Evolutionary conservation across 805 yeast genomes (phyloP), one percentile per base, ranked within the genome.

Genomic region (Teunomyces atbi): DNA sequence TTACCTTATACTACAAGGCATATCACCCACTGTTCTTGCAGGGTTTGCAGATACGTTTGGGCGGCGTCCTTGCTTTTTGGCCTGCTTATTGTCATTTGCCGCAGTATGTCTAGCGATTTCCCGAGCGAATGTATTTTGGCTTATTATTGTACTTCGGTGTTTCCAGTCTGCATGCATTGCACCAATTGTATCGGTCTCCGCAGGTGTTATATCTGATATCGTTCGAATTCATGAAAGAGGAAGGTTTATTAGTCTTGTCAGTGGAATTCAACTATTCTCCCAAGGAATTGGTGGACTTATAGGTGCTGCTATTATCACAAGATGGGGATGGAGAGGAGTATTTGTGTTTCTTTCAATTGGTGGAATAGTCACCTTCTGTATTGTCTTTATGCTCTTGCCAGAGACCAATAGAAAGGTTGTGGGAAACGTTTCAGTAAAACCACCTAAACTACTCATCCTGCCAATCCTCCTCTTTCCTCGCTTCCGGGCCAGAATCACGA

Each of bases 91-190:
- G 0, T 66, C 83, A 1, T 89, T 78, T 54, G 65, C 81, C 11
- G 82, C 73, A 4, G 80, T 88, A 1, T 81, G 85, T 60, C 61
- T 86, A 26, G 94, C 86, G 0, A 60, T 90, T 8, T 88, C 95
- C 0, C 69, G 75, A 21, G 66, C 82, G 2, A 66, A 79, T 15
- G 74, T 68, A 1, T 87, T 82, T 58, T 78, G 86, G 66, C 71
- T 81, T 18, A 65, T 89, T 8, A 63, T 86, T 5, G 78, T 84
- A 1, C 64, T 89, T 28, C 68, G 96, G 50, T 80, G 89, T 61
- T 51, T 87, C 12, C 91, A 89, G 57, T 89, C 95, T 0, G 74
- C 83, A 4, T 91, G 88, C n/a, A 83, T 84, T 6, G 83, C 94
- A 0, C 89, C 96, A 0, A 79, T 88, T 1, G 77, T 89, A 16